Percentiles rank a stretch among this genome's conserved stretches.
phyloP scores from a whole-genome alignment of 768 basidiomycete species.

The Macrolepiota dolichaula region DNA sequence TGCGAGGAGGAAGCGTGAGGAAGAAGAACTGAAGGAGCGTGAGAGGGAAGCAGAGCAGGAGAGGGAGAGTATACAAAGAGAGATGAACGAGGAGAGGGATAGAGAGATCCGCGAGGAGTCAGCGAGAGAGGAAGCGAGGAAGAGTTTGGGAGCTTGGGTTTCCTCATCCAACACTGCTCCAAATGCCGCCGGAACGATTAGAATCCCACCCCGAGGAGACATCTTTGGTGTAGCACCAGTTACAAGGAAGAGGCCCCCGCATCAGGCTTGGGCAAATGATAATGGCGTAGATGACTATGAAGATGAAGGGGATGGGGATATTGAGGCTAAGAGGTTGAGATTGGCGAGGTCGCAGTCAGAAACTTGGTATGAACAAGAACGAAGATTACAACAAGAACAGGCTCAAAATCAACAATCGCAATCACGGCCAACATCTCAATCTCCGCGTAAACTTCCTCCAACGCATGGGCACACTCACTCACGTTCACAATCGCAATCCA shows the following conservation, averaged over 20 bases:
- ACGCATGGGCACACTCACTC: neutral
- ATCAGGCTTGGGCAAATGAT: constrained; percentile 11
- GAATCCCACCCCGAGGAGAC: neutral
- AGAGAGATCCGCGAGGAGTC: neutral
- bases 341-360: constrained; percentile 11
- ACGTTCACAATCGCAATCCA: neutral
- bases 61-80: neutral
- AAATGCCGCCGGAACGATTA: neutral
- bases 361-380: constrained; percentile 5
- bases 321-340: constrained; percentile 6
- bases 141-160: neutral
- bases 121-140: constrained; percentile 6
- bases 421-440: neutral
- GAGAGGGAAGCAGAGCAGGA: constrained; percentile 5
- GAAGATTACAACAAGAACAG: neutral
- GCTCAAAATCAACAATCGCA: neutral
- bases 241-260: constrained; percentile 9
- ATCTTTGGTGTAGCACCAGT: neutral
- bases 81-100: constrained; percentile 1
- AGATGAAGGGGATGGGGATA: neutral
- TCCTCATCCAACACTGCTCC: neutral
- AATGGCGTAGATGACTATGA: neutral
- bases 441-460: neutral
- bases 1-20: constrained; percentile 14
- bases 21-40: constrained; percentile 10